Conservation (phyloP, 108 stramenopile genomes). For the Cyclotella cryptica region DNA sequence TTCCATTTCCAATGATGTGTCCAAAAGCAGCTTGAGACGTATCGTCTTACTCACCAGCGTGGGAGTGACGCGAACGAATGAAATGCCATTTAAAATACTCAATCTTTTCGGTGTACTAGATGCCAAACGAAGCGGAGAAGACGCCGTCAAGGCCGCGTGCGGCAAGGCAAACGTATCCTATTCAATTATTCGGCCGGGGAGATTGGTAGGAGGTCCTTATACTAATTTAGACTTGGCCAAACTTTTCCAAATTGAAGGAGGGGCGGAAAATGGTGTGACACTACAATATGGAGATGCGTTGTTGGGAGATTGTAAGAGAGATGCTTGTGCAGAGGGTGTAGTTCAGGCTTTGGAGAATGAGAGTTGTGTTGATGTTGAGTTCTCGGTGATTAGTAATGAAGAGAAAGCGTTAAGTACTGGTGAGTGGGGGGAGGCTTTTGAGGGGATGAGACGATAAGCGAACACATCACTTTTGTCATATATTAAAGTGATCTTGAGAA, state of each 20-base stretch:
- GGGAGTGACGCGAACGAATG: constrained; percentile 45
- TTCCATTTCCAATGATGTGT: neutral
- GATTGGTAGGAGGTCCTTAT: constrained; percentile 59
- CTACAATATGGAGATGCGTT: constrained; percentile 63
- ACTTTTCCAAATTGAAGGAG: constrained; percentile 55
- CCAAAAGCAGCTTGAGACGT: neutral
- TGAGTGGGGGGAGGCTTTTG: constrained; percentile 61
- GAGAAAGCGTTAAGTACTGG: constrained; percentile 50
- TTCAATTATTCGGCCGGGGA: constrained; percentile 53
- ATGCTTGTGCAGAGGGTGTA: constrained; percentile 64
- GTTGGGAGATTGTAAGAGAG: constrained; percentile 74
- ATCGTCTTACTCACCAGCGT: constrained; percentile 46
- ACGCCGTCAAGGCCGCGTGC: constrained; percentile 45
- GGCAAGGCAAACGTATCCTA: constrained; percentile 34
- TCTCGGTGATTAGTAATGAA: constrained; percentile 64
- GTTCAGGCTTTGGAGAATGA: constrained; percentile 54
- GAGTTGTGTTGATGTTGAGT: constrained; percentile 57
- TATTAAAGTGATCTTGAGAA: no score
- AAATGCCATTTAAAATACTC: constrained; percentile 59
- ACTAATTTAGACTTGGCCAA: constrained; percentile 55
- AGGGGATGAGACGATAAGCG: constrained; percentile 28
- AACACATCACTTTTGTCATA: neutral
- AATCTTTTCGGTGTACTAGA: constrained; percentile 63
- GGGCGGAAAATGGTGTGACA: constrained; percentile 65
- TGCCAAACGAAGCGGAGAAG: constrained; percentile 54